phyloP scores from a whole-genome alignment of 1,284 basidiomycete species.

The Melampsora americana region DNA sequence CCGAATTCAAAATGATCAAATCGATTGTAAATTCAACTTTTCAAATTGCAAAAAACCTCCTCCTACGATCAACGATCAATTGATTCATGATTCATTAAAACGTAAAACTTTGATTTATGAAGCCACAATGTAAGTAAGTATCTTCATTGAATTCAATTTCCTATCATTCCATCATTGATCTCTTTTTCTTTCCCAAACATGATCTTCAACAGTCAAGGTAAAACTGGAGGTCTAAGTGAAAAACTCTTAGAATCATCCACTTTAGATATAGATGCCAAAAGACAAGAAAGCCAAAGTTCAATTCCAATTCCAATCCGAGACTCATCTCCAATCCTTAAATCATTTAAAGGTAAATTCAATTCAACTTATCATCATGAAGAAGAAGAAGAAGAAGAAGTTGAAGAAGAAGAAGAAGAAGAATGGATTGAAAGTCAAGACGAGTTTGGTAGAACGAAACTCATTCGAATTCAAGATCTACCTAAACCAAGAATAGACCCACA shows the following conservation, averaged over 20 bases:
- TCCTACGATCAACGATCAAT: conserved; percentile 23
- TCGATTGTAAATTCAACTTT: background rate
- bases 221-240: conserved; percentile 24
- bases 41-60: background rate
- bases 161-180: no score
- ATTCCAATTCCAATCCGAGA: no score
- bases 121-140: conserved; percentile 21
- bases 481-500: conserved; percentile 5
- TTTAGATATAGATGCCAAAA: conserved; percentile 27
- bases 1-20: background rate
- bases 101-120: conserved; percentile 37
- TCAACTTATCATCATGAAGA: background rate
- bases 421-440: conserved; percentile 39
- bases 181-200: no score
- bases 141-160: no score
- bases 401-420: conserved; percentile 9
- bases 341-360: conserved; percentile 19
- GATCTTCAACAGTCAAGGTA: conserved; percentile 13
- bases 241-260: conserved; percentile 26
- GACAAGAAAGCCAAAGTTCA: background rate
- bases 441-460: conserved; percentile 12
- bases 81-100: conserved; percentile 17
- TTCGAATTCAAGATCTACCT: background rate
- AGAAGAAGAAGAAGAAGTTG: background rate
- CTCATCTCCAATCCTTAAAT: background rate